Evolutionary conservation across 1,139 yeast species (phyloP), one percentile per base, ranked within the genome.

Genomic region (Taphrina sp.): DNA sequence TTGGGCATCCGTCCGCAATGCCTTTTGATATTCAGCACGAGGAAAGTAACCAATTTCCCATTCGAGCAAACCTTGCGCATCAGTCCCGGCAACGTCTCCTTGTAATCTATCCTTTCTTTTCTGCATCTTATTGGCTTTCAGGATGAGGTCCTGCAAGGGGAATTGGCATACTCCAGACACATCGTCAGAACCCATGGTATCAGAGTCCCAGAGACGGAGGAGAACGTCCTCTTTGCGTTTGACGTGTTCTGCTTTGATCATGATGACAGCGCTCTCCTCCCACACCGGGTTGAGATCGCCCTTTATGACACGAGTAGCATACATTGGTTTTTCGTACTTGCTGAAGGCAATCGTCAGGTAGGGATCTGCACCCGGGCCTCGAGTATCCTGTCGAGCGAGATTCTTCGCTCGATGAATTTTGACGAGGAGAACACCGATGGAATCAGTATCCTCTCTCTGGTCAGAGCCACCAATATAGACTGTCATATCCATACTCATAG

Each of bases 301-400:
- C 24, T 43, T 42, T 34, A 52, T 52, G 43, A 52, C 42, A n/a
- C 56, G 49, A 5, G 56, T 52, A 5, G 56, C 56, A 22, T 52
- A 52, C 56, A 52, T 52, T 23, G 56, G 56, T 14, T 52, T 52
- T 16, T 52, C 56, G 37, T 52, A 52, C 22, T 52, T 42, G 23
- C 47, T 39, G 26, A 52, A 42, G 43, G 56, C 49, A 19, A 52
- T 42, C 3, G 51, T 43, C 16, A 52, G 36, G 33, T 52, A 52
- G 4, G 56, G 56, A 42, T 52, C 56, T 5, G 56, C 56, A n/a
- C 56, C 56, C 3, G 56, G 49, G 3, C 56, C 56, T 4, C 47
- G 38, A 3, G 56, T 5, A 19, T 52, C 56, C 17, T 52, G 56
- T 17, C 56, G 19, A 2, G 42, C 51, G 12, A 52, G 24, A 24